These are phyloP conservation scores for Malassezia vespertilionis DNA, from an alignment of 1,284 basidiomycete genomes.

Conservation along the genomic window DNA sequence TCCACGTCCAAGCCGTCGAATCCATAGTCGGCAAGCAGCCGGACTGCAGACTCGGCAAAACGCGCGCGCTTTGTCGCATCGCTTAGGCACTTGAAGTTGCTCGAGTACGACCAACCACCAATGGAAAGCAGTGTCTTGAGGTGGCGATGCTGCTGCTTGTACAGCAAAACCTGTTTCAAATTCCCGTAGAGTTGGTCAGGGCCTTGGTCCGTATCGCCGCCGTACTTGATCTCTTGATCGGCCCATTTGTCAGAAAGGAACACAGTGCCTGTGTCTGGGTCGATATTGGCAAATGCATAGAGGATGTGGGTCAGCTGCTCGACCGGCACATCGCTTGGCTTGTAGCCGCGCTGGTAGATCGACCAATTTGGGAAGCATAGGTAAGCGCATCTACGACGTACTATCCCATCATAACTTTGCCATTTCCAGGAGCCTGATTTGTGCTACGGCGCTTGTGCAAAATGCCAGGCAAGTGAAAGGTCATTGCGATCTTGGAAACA, in stretches of 20 bases:
- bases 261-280: conserved; percentile 55
- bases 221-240: conserved; percentile 56
- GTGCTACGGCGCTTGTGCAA: too few relatives aligned
- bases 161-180: conserved; percentile 71
- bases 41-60: conserved; percentile 64
- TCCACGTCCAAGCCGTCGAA: conserved; percentile 68
- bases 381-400: too few relatives aligned
- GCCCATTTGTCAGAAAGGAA: conserved; percentile 67
- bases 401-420: too few relatives aligned
- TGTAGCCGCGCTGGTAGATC: conserved; percentile 82
- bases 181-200: conserved; percentile 74
- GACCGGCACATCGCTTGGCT: conserved; percentile 58
- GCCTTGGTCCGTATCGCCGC: conserved; percentile 54
- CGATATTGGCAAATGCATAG: conserved; percentile 75
- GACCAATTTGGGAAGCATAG: conserved; percentile 56
- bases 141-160: conserved; percentile 62
- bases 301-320: conserved; percentile 65
- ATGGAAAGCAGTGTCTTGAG: conserved; percentile 48
- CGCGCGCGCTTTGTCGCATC: conserved; percentile 51
- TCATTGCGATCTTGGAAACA: too few relatives aligned
- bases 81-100: conserved; percentile 42
- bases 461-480: too few relatives aligned
- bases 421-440: too few relatives aligned
- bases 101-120: conserved; percentile 48
- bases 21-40: conserved; percentile 70